Evolutionary conservation across 2,329 filamentous ascomycete species (phyloP).

Genomic region (Curvularia lunata): DNA sequence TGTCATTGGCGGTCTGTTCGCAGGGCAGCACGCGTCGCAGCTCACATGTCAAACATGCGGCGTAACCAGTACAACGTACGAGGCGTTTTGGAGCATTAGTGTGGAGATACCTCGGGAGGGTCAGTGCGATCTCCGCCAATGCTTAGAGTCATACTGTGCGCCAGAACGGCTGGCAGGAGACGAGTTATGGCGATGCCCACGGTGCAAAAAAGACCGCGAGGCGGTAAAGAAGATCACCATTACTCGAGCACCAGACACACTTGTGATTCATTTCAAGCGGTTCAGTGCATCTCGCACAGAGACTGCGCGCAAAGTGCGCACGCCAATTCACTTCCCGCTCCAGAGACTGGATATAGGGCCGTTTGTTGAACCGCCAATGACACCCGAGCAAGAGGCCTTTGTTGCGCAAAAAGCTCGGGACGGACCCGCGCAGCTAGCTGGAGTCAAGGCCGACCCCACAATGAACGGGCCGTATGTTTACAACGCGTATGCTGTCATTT

Average conservation of each 20-base stretch:
- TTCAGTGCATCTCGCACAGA: slow-evolving; percentile 65
- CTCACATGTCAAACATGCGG: slow-evolving; percentile 67
- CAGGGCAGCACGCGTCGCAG: slow-evolving; percentile 70
- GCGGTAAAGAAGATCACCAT: slow-evolving; percentile 75
- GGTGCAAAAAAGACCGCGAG: slow-evolving; percentile 71
- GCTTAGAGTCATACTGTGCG: slow-evolving; percentile 71
- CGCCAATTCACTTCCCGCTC: slow-evolving; percentile 77
- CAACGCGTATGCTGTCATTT: slow-evolving; percentile 83
- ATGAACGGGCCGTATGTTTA: slow-evolving; percentile 71
- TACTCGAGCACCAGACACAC: slow-evolving; percentile 77
- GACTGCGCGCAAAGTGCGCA: slow-evolving; percentile 70
- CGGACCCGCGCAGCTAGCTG: slow-evolving; percentile 35
- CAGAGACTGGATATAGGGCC: slow-evolving; percentile 69
- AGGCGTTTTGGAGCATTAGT: slow-evolving; percentile 73
- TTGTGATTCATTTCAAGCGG: slow-evolving; percentile 79
- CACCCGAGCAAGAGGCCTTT: slow-evolving; percentile 48
- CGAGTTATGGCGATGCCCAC: slow-evolving; percentile 74
- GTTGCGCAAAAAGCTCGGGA: slow-evolving; percentile 36
- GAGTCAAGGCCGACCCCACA: slow-evolving; percentile 48
- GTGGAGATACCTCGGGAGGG: slow-evolving; percentile 71
- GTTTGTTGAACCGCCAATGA: slow-evolving; percentile 61
- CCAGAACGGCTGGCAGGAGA: slow-evolving; percentile 72
- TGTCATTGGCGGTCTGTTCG: slow-evolving; percentile 81
- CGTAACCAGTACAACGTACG: slow-evolving; percentile 70
- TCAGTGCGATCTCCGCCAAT: slow-evolving; percentile 68